Evolutionary conservation across 176 grass and related monocot species (phyloP), one percentile per base, ranked within the genome.

Genomic region (Eragrostis curvula): DNA sequence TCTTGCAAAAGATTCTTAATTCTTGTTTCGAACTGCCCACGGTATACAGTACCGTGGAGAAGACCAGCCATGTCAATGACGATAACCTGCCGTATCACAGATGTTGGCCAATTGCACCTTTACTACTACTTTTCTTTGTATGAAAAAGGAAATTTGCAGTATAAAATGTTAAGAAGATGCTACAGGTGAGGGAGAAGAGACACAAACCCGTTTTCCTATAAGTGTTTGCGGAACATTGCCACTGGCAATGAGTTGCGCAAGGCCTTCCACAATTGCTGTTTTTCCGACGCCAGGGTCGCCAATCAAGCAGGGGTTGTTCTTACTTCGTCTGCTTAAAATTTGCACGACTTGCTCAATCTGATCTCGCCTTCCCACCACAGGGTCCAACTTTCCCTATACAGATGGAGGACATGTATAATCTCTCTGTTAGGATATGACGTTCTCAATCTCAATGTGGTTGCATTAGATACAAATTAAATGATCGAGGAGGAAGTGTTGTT

Each of bases 221-320:
- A 97, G 85, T 42, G 95, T 97, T 90, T 94, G 85, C 43, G 95
- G 95, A 58, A 97, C 95, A 85, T 97, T 90, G 3, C 95, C 86
- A 21, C 23, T 90, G 46, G 68, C 27, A 74, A 97, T 97, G 47
- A 86, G 87, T 71, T 94, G 95, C 7, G 92, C 95, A 74, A 97
- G 92, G 47, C 95, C 90, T 88, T 97, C 95, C 4, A 90, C 92
- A 59, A 90, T 89, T 66, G 95, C 95, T 18, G 95, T 97, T 74
- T 97, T 94, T 10, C 95, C 95, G 40, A 97, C 95, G 85, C 94
- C 94, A 80, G 94, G 92, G 16, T 94, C 94, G 53, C 95, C 95
- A 87, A 92, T 90, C 41, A 97, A 72, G 58, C 92, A 94, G 42
- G 95, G 92, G 57, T 97, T 97, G 74, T 97, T 97, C 90, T 97